phyloP scores from a whole-genome alignment of 2,329 filamentous ascomycete genomes.

The Byssoonygena ceratinophila region DNA sequence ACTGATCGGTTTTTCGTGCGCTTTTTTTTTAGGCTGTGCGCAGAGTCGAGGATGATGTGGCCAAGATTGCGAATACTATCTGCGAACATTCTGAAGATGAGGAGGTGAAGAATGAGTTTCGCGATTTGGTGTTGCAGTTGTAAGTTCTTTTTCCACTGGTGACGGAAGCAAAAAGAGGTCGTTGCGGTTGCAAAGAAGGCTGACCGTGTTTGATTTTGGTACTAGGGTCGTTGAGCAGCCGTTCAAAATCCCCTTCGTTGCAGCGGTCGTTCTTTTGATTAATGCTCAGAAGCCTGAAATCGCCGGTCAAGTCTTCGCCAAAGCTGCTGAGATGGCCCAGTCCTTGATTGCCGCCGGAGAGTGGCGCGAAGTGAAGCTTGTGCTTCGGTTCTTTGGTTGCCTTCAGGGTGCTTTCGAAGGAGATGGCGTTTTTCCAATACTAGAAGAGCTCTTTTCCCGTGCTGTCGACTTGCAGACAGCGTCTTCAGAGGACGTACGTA shows the following conservation, averaged over 20 bases:
- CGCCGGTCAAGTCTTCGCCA: slow-evolving; percentile 57
- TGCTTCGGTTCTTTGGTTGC: slow-evolving; percentile 80
- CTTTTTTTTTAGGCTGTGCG: slow-evolving; percentile 57
- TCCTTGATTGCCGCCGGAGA: slow-evolving; percentile 58
- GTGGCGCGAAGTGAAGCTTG: slow-evolving; percentile 85
- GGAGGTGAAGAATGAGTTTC: slow-evolving; percentile 61
- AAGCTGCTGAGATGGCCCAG: slow-evolving; percentile 53
- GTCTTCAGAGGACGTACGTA: slow-evolving; percentile 77
- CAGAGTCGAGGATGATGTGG: slow-evolving; percentile 67
- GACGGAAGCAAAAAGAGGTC: not conserved
- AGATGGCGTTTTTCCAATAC: slow-evolving; percentile 70
- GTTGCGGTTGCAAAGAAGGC: not conserved
- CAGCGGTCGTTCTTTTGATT: slow-evolving; percentile 66
- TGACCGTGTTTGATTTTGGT: slow-evolving; percentile 14
- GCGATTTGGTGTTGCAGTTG: slow-evolving; percentile 65
- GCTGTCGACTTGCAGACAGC: slow-evolving; percentile 90
- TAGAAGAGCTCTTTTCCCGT: slow-evolving; percentile 81
- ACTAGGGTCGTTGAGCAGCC: slow-evolving; percentile 69
- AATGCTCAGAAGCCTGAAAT: slow-evolving; percentile 71
- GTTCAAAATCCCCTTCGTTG: slow-evolving; percentile 92
- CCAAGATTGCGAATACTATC: slow-evolving; percentile 62
- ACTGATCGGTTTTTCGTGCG: not conserved
- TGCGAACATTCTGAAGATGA: slow-evolving; percentile 78
- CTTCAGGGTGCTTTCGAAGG: slow-evolving; percentile 69
- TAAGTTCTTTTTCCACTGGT: slow-evolving; percentile 28